These are phyloP conservation scores for Phlyctochytrium planicorne DNA, from an alignment of 192 early-diverging fungal genomes.

Conservation along the genomic window DNA sequence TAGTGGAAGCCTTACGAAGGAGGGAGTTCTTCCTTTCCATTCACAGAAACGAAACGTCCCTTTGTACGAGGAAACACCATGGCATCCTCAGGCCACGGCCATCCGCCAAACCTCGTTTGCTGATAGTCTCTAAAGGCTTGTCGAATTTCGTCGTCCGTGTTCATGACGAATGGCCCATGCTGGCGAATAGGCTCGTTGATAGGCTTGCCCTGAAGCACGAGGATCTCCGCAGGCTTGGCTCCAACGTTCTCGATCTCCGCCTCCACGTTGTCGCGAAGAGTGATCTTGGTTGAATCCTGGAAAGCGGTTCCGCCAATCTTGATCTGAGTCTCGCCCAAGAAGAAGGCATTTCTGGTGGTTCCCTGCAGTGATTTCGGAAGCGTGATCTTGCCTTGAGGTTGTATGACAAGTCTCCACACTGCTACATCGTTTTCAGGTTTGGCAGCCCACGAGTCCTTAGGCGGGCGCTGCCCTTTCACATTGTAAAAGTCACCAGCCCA, in stretches of 20 bases:
- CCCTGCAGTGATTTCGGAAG: not conserved
- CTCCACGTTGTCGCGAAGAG: conserved; percentile 18
- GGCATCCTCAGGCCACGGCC: conserved; percentile 22
- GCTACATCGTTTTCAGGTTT: conserved; percentile 17
- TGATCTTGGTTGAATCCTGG: conserved; percentile 43
- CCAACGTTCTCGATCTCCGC: conserved; percentile 35
- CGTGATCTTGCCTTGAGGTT: conserved; percentile 10
- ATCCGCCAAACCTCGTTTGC: no score
- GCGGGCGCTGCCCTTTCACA: conserved; percentile 16
- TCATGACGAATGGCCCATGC: conserved; percentile 63
- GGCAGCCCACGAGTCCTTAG: conserved; percentile 18
- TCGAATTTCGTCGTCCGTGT: conserved; percentile 54
- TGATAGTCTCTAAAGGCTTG: not conserved
- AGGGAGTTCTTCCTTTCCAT: not conserved
- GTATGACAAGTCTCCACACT: conserved; percentile 7
- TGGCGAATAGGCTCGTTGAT: conserved; percentile 55
- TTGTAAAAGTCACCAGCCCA: no score
- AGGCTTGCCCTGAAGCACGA: conserved; percentile 57
- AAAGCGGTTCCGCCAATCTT: conserved; percentile 10
- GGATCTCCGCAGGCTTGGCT: conserved; percentile 48
- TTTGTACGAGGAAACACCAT: conserved; percentile 12
- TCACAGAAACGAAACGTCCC: conserved; percentile 12
- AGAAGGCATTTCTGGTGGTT: conserved; percentile 4
- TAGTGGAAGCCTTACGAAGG: conserved; percentile 13
- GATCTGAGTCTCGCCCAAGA: conserved; percentile 5